Evolutionary conservation across 2,329 filamentous ascomycete species (phyloP).

Genomic region (Madurella mycetomatis): DNA sequence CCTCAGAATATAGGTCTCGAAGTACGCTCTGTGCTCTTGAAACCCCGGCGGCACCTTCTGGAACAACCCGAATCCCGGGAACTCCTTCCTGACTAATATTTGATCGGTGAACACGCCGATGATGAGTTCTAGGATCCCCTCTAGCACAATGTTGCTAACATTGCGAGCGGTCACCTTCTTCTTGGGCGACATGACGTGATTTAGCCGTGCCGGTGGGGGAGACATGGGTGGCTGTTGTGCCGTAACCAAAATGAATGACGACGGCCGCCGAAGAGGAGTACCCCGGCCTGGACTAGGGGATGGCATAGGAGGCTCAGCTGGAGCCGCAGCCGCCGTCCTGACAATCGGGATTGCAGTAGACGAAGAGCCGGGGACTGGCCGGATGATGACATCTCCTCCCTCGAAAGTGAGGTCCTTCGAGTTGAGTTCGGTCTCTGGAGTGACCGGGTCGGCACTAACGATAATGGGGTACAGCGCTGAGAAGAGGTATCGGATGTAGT

Average conservation of each 20-base stretch:
- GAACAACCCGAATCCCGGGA: slow-evolving; percentile 79
- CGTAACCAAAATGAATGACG: slow-evolving; percentile 86
- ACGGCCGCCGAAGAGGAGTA: slow-evolving; percentile 69
- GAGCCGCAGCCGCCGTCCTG: slow-evolving; percentile 60
- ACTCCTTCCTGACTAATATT: slow-evolving; percentile 81
- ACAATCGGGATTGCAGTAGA: slow-evolving; percentile 62
- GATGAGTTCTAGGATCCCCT: slow-evolving; percentile 72
- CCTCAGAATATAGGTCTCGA: slow-evolving; percentile 82
- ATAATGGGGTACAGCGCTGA: slow-evolving; percentile 81
- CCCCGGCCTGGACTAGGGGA: slow-evolving; percentile 44
- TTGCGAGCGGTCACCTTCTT: slow-evolving; percentile 47
- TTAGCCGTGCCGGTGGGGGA: slow-evolving; percentile 59
- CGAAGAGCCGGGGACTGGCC: slow-evolving; percentile 61
- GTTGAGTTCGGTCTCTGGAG: slow-evolving; percentile 79
- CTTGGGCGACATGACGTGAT: slow-evolving; percentile 56
- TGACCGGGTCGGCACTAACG: slow-evolving; percentile 79
- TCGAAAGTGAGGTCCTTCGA: slow-evolving; percentile 82
- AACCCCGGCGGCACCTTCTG: slow-evolving; percentile 88
- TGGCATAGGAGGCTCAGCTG: slow-evolving; percentile 44
- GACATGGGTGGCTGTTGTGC: slow-evolving; percentile 57
- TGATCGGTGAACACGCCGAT: slow-evolving; percentile 82
- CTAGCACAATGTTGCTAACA: slow-evolving; percentile 66
- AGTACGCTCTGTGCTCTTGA: slow-evolving; percentile 90
- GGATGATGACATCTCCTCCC: slow-evolving; percentile 77
- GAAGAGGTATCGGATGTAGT: slow-evolving; percentile 76